These are phyloP conservation scores for Phialophora chinensis DNA, from an alignment of 2,329 filamentous ascomycete genomes.

Conservation along the genomic window DNA sequence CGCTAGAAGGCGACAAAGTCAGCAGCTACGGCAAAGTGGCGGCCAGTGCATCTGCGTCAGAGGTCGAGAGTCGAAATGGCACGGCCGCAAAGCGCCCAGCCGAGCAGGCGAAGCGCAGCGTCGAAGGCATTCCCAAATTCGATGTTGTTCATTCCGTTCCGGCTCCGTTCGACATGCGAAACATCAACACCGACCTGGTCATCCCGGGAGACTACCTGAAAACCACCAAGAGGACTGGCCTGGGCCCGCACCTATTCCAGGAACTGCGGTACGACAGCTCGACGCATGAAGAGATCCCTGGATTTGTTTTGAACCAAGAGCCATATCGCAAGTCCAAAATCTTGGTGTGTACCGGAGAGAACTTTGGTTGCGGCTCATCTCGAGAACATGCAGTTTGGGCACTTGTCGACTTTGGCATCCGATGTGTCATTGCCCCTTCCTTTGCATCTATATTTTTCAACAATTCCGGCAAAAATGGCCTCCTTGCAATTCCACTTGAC, in stretches of 20 bases:
- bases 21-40: conserved; percentile 67
- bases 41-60: conserved; percentile 67
- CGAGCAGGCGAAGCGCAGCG: conserved; percentile 53
- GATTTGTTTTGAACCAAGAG: conserved; percentile 88
- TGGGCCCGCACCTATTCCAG: conserved; percentile 85
- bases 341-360: conserved; percentile 84
- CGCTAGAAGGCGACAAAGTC: conserved; percentile 59
- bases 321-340: conserved; percentile 87
- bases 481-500: conserved; percentile 82
- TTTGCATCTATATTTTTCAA: conserved; percentile 96
- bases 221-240: conserved; percentile 95
- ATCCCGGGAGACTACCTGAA: conserved; percentile 99
- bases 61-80: conserved; percentile 66
- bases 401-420: conserved; percentile 93
- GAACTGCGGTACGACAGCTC: conserved; percentile 76
- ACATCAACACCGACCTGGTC: conserved; percentile 96
- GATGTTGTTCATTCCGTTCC: conserved; percentile 81
- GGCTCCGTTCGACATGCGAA: conserved; percentile 82
- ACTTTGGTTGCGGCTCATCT: conserved; percentile 92
- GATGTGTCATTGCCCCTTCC: conserved; percentile 86
- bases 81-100: conserved; percentile 58
- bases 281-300: conserved; percentile 70
- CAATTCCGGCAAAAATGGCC: conserved; percentile 99
- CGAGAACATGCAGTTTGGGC: conserved; percentile 98
- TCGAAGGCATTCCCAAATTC: conserved; percentile 82